Base-by-base conservation (phyloP, 345 rosid genomes). In the Rhizophora apiculata region DNA sequence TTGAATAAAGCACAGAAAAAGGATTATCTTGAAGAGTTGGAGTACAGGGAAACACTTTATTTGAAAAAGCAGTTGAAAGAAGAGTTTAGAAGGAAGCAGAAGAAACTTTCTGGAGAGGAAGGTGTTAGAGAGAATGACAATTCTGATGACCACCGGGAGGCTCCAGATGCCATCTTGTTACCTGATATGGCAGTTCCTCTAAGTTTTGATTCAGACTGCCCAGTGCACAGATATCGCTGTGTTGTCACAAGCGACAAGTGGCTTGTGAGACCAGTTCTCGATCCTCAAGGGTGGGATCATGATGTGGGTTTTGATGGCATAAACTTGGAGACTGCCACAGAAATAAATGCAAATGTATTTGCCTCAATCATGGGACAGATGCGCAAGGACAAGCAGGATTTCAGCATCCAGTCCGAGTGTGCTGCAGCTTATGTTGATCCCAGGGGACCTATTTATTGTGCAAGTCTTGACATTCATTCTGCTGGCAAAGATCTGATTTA, bases 231-330 rank as follows among this genome's bases (percentile, higher is more conserved):
- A 72, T 95, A 90, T 68, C 85, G 90, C 39, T 80, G 89, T 68
- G 66, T 88, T 67, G 84, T 77, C 15, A 73, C 84, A 36, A 62
- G 81, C 69, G 91, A 95, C 51, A 85, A 81, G 74, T 84, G 86
- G 86, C 77, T 86, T 68, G 81, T 66, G 56, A 85, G 96, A 81
- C 97, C 97, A 65, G 96, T 95, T 74, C 88, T 86, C 69, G 93
- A 95, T 76, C 89, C 93, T 65, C 92, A 88, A 55, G 97, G 99
- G 20, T 92, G 97, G 99, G 99, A 95, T 83, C 89, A 84, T 46
- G 99, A 92, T 76, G 91, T 92, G 18, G 92, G 99, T 18, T 95
- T 91, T 66, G 96, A 95, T 73, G 97, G 96, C 48, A 76, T 95
- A 73, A 92, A 81, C 78, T 77, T 90, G 73, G 96, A 95, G 81